Percentiles rank a stretch among this genome's conserved stretches.
phyloP scores from a whole-genome alignment of 2,329 filamentous ascomycete species.

The Elsinoe arachidis region DNA sequence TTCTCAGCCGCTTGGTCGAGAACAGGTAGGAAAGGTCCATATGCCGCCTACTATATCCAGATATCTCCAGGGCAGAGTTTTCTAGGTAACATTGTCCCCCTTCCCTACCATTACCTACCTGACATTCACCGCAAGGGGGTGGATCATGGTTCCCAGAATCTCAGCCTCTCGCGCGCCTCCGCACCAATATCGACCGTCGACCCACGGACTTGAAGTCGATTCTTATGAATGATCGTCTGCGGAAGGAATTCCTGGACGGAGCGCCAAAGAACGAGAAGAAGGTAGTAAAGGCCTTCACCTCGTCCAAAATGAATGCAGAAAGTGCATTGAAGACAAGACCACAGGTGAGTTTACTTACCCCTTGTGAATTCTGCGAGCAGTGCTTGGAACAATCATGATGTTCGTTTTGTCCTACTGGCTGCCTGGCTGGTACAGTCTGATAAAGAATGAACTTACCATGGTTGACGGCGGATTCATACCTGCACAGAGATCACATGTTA shows the following conservation, averaged over 20 bases:
- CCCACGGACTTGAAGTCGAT: conserved; percentile 61
- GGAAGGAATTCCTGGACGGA: conserved; percentile 55
- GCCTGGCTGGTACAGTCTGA: not conserved
- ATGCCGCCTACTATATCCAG: conserved; percentile 83
- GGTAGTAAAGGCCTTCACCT: conserved; percentile 59
- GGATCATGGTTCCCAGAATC: conserved; percentile 75
- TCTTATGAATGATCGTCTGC: conserved; percentile 53
- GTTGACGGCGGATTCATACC: too few relatives aligned
- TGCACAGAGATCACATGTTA: too few relatives aligned
- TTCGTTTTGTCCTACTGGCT: not conserved
- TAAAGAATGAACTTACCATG: too few relatives aligned
- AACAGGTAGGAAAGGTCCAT: conserved; percentile 77
- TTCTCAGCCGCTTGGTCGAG: conserved; percentile 83
- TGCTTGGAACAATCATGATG: not conserved
- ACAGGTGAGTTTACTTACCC: conserved; percentile 50
- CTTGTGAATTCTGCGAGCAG: not conserved
- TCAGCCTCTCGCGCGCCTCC: conserved; percentile 55
- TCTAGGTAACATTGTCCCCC: conserved; percentile 49
- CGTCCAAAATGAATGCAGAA: conserved; percentile 52
- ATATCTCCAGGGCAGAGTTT: conserved; percentile 64
- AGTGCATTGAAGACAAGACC: conserved; percentile 78
- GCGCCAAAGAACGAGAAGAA: conserved; percentile 48
- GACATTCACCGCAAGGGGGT: conserved; percentile 45
- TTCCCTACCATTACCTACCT: not conserved
- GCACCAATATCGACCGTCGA: conserved; percentile 65